Evolutionary conservation across 345 rosid species (phyloP), one percentile per base, ranked within the genome.

Genomic region (Alliaria petiolata): DNA sequence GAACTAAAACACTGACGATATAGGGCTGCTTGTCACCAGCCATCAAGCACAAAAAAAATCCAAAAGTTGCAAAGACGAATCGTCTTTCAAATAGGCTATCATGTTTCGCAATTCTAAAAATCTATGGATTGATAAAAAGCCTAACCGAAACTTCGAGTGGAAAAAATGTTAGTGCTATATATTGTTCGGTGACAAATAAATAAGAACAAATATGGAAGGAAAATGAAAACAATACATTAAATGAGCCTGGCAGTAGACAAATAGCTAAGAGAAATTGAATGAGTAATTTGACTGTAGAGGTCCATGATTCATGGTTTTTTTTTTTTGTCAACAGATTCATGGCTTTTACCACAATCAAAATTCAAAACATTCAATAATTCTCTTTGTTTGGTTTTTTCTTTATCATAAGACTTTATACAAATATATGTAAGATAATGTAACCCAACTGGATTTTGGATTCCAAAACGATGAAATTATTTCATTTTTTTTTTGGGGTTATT

Each of bases 241-340:
- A 43, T 51, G 73, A 67, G 49, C 51, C 16, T 66, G 67, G 67
- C 62, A 67, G 72, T 28, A 31, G 62, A 59, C 67, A 67, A 67
- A 74, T 74, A 51, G 78, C 42, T 58, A 74, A 74, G 45, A 66
- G 54, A 59, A 66, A 74, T 59, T 67, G 56, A 74, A 67, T 49
- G 73, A 33, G 49, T 66, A 59, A 51, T 25, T n/a, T 67, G 69
- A 67, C 47, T 22, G 63, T 22, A 43, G 62, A 60, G 73, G 42
- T 67, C 73, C 78, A 67, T 74, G 69, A 74, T 59, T 74, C 62
- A n/a, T n/a, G n/a, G n/a, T n/a, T n/a, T n/a, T n/a, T n/a, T n/a
- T n/a, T n/a, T n/a, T n/a, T n/a, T n/a, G n/a, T n/a, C n/a, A n/a
- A n/a, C n/a, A n/a, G n/a, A n/a, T n/a, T n/a, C n/a, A 67, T 74